phyloP scores from a whole-genome alignment of 202 grass and related monocot species.

The Miscanthus sacchariflorus region DNA sequence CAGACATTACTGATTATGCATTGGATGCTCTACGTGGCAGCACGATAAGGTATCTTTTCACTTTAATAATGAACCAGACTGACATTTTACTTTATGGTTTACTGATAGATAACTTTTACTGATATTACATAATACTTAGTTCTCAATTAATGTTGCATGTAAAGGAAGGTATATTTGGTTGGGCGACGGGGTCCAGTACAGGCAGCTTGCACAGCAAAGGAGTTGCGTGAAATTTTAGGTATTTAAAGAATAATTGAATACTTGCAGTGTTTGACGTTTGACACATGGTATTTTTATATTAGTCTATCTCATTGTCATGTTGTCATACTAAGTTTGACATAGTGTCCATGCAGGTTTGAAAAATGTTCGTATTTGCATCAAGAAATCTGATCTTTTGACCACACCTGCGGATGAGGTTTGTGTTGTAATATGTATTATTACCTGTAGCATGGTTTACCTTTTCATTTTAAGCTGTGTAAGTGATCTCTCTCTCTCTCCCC shows the following conservation, averaged over 20 bases:
- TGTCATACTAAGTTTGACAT: slow-evolving; percentile 11
- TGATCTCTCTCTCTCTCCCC: background rate
- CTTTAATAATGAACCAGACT: background rate
- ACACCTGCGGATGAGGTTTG: slow-evolving; percentile 77
- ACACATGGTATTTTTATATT: slow-evolving; percentile 2
- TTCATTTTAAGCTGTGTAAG: background rate
- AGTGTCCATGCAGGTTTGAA: slow-evolving; percentile 65
- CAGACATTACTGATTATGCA: slow-evolving; percentile 91
- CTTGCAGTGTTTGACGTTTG: slow-evolving; percentile 17
- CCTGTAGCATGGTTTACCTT: background rate
- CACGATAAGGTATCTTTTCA: slow-evolving; percentile 69
- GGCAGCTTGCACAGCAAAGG: slow-evolving; percentile 93
- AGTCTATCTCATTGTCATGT: slow-evolving; percentile 15
- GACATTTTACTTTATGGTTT: slow-evolving; percentile 26
- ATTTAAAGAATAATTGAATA: background rate
- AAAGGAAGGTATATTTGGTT: slow-evolving; percentile 90
- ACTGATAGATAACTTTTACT: slow-evolving; percentile 11
- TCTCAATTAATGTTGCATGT: slow-evolving; percentile 47
- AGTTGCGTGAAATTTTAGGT: slow-evolving; percentile 95
- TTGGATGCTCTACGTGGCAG: slow-evolving; percentile 68
- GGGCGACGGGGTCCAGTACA: slow-evolving; percentile 90
- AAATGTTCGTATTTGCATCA: slow-evolving; percentile 70
- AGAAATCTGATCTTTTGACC: slow-evolving; percentile 59
- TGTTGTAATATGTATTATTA: slow-evolving; percentile 1
- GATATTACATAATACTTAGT: slow-evolving; percentile 23